Evolutionary conservation across 345 rosid genomes (phyloP).

Genomic region (Dipteronia sinensis): DNA sequence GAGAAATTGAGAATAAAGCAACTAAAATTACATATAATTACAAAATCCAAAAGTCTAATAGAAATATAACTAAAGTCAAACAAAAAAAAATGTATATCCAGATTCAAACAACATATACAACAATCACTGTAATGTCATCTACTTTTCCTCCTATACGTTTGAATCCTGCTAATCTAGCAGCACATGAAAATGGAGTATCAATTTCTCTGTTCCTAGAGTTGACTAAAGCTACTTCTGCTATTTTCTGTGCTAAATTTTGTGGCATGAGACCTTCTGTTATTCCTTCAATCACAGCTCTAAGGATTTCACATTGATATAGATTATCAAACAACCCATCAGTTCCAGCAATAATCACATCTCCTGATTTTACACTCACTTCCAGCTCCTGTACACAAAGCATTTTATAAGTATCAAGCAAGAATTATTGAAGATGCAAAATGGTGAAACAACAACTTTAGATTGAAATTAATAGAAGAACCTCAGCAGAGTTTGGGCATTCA

Average conservation of each 20-base stretch:
- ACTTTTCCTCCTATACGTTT: background rate
- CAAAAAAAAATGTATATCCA: background rate
- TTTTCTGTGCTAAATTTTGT: background rate
- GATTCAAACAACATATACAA: background rate
- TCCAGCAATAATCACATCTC: background rate
- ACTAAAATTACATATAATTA: too few species aligned
- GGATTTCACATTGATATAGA: background rate
- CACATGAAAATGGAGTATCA: background rate
- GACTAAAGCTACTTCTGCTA: background rate
- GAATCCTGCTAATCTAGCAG: background rate
- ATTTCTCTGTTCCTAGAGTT: background rate
- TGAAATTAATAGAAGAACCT: background rate
- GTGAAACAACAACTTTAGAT: too few species aligned
- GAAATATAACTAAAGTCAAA: background rate
- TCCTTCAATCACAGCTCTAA: background rate
- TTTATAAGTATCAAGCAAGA: too few species aligned
- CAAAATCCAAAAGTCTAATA: background rate
- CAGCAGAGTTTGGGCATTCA: background rate
- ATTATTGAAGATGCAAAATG: too few species aligned
- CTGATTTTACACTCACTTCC: background rate
- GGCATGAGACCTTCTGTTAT: background rate
- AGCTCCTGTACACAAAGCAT: background rate
- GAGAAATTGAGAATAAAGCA: too few species aligned
- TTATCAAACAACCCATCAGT: background rate
- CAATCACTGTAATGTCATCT: background rate